Evolutionary conservation across 148 eudicot species (phyloP).

Genomic region (Diospyros lotus): DNA sequence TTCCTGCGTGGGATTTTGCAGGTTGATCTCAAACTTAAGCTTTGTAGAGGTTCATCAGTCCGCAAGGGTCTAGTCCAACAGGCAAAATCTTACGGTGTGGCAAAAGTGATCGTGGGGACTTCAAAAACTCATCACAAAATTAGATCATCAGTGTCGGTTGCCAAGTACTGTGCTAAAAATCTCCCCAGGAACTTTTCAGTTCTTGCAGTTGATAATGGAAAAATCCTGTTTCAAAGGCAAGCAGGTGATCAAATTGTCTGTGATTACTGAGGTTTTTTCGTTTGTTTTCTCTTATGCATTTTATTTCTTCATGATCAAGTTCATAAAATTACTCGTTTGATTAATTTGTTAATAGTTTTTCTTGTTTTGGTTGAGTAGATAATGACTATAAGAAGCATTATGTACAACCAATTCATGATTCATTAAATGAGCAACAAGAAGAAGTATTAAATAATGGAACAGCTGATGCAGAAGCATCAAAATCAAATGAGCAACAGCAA

Average conservation of each 20-base stretch:
- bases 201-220: slow-evolving; percentile 73
- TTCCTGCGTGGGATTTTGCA: slow-evolving; percentile 9
- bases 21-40: slow-evolving; percentile 81
- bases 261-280: not conserved
- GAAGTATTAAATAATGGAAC: slow-evolving; percentile 15
- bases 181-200: slow-evolving; percentile 55
- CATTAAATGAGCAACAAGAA: slow-evolving; percentile 34
- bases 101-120: slow-evolving; percentile 55
- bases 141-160: slow-evolving; percentile 57
- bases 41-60: slow-evolving; percentile 68
- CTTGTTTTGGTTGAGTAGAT: slow-evolving; percentile 29
- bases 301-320: not conserved
- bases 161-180: slow-evolving; percentile 71
- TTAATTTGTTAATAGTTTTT: slow-evolving; percentile 3
- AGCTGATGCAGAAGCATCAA: not conserved
- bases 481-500: not conserved
- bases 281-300: not conserved
- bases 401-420: slow-evolving; percentile 38
- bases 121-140: slow-evolving; percentile 42
- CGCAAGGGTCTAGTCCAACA: slow-evolving; percentile 63
- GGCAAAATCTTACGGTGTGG: slow-evolving; percentile 45
- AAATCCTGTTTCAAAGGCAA: slow-evolving; percentile 57
- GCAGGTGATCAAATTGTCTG: not conserved
- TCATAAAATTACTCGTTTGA: not conserved
- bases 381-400: slow-evolving; percentile 35